Percentiles rank a stretch among this genome's conserved stretches.
phyloP scores from a whole-genome alignment of 2,329 filamentous ascomycete genomes.

The Cladophialophora bantiana region DNA sequence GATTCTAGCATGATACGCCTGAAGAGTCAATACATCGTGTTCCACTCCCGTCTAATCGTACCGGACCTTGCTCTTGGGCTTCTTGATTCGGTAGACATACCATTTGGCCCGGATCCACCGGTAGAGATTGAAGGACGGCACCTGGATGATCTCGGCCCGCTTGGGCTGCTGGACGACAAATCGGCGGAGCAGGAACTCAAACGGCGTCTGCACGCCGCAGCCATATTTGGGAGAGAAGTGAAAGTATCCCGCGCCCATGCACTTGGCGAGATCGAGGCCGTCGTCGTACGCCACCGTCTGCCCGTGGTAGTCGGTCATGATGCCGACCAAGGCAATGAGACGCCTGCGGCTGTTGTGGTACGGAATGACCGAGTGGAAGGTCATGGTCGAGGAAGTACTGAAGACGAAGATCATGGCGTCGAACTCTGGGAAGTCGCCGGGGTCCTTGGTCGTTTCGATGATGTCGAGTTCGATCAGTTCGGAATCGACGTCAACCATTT shows the following conservation, averaged over 20 bases:
- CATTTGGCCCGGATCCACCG: background rate
- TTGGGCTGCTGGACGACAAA: slow-evolving; percentile 6
- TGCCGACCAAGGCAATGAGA: background rate
- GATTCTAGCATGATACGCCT: no score
- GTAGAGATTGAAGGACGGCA: slow-evolving; percentile 1
- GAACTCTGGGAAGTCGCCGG: background rate
- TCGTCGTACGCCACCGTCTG: slow-evolving; percentile 1
- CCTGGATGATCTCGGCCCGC: background rate
- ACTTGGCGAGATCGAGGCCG: slow-evolving; percentile 1
- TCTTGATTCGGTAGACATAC: slow-evolving; percentile 3
- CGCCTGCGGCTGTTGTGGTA: slow-evolving; percentile 1
- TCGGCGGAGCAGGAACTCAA: slow-evolving; percentile 3
- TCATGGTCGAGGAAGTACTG: background rate
- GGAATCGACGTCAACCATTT: background rate
- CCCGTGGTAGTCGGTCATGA: background rate
- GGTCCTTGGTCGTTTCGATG: slow-evolving; percentile 2
- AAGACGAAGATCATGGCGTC: slow-evolving; percentile 6
- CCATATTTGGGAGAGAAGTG: background rate
- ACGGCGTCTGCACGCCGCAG: slow-evolving; percentile 1
- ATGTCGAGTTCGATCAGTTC: slow-evolving; percentile 2
- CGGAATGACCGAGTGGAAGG: slow-evolving; percentile 1
- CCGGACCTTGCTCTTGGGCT: slow-evolving; percentile 4
- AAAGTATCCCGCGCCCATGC: slow-evolving; percentile 2
- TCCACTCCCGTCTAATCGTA: background rate
- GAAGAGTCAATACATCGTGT: no score